A percentile compares a stretch with the other conserved stretches of the same genome.
Evolutionary conservation across 495 filamentous ascomycete genomes (phyloP).

Genomic region (Trichoderma reesei): DNA sequence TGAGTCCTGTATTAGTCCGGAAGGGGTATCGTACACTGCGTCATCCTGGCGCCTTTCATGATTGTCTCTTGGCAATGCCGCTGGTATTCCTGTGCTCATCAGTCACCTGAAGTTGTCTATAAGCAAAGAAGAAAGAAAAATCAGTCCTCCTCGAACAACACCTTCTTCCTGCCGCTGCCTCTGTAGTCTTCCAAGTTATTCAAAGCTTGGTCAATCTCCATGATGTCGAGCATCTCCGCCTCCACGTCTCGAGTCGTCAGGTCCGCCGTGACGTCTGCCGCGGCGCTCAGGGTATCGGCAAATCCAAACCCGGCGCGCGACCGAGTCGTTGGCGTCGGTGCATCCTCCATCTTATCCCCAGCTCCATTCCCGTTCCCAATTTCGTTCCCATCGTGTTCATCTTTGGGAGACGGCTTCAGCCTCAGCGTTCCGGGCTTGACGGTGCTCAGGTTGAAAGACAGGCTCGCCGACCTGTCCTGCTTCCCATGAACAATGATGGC

Average conservation of each 20-base stretch:
- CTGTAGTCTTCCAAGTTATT: slow-evolving; percentile 36
- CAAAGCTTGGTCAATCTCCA: slow-evolving; percentile 45
- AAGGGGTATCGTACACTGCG: slow-evolving; percentile 32
- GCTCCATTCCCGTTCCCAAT: neutral
- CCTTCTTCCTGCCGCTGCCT: slow-evolving; percentile 35
- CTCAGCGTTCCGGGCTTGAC: slow-evolving; percentile 15
- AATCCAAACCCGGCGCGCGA: slow-evolving; percentile 29
- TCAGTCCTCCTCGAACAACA: slow-evolving; percentile 36
- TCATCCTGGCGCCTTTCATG: neutral
- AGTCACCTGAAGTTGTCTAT: neutral
- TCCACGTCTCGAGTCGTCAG: slow-evolving; percentile 40
- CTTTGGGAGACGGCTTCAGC: slow-evolving; percentile 16
- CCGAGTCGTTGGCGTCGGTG: slow-evolving; percentile 13
- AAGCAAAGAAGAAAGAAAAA: no score
- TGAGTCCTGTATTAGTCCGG: slow-evolving; percentile 9
- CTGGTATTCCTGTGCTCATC: slow-evolving; percentile 8
- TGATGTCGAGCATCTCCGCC: slow-evolving; percentile 43
- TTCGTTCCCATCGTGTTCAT: slow-evolving; percentile 11
- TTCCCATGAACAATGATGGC: slow-evolving; percentile 10
- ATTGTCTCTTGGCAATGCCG: neutral
- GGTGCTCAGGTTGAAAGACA: slow-evolving; percentile 38
- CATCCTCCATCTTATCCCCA: neutral
- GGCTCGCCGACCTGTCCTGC: slow-evolving; percentile 17
- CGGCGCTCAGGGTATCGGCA: slow-evolving; percentile 30
- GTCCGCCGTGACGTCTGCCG: slow-evolving; percentile 31